phyloP scores from a whole-genome alignment of 2,329 filamentous ascomycete species.

The Pseudocercospora fijiensis region DNA sequence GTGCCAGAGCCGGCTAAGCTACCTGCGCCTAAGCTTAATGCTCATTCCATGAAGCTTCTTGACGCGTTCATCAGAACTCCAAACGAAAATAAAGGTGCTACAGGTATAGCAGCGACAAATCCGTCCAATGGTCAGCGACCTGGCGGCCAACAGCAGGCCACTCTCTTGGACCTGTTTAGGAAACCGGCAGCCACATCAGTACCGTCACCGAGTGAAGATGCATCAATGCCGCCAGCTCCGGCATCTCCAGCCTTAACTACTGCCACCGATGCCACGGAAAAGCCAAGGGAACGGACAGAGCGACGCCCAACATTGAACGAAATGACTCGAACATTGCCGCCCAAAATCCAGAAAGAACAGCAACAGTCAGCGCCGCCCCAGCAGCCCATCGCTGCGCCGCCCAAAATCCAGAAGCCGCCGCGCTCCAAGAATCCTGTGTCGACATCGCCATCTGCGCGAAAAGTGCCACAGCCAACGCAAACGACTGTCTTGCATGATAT shows the following conservation, averaged over 20 bases:
- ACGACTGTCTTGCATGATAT: constrained; percentile 10
- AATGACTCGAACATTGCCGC: constrained; percentile 37
- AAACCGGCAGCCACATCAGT: constrained; percentile 29
- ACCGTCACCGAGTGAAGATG: constrained; percentile 3
- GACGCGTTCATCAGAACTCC: constrained; percentile 59
- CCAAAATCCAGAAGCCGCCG: background rate
- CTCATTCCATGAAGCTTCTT: constrained; percentile 58
- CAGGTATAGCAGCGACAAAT: constrained; percentile 18
- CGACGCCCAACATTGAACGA: constrained; percentile 34
- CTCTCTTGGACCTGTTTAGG: constrained; percentile 49
- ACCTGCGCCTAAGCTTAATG: constrained; percentile 58
- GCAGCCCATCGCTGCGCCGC: background rate
- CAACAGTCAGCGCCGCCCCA: background rate
- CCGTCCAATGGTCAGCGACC: constrained; percentile 20
- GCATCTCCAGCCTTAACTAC: constrained; percentile 27
- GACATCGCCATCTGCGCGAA: background rate
- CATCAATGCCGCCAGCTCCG: constrained; percentile 8
- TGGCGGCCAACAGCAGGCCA: constrained; percentile 46
- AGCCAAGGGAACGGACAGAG: constrained; percentile 1
- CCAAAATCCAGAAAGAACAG: constrained; percentile 12
- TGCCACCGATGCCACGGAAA: constrained; percentile 25
- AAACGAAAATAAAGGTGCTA: constrained; percentile 9
- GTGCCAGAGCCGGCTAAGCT: constrained; percentile 58
- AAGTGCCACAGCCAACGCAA: constrained; percentile 5
- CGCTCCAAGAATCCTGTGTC: background rate